Conservation (phyloP, 1,284 basidiomycete genomes). For the Apiotrichum gracile region DNA sequence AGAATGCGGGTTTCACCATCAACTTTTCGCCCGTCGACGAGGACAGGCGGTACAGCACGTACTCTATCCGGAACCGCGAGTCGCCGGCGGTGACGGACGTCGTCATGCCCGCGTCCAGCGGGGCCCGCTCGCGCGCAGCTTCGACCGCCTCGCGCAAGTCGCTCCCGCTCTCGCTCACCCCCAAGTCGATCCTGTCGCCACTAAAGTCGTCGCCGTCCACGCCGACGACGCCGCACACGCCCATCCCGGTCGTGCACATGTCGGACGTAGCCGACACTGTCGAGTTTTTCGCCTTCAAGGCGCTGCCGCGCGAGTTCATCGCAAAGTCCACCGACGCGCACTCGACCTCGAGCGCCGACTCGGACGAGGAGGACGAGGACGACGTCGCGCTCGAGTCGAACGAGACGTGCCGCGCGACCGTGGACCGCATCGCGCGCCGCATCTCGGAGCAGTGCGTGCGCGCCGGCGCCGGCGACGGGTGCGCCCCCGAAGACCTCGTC, state of each 20-base stretch:
- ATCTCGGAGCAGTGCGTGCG: slow-evolving; percentile 65
- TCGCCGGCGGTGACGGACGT: not conserved
- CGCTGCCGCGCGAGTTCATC: slow-evolving; percentile 46
- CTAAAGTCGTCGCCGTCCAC: not conserved
- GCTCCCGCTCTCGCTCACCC: not conserved
- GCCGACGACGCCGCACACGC: not conserved
- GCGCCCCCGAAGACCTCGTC: slow-evolving; percentile 50
- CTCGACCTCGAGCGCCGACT: not conserved
- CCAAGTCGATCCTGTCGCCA: not conserved
- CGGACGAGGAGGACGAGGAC: slow-evolving; percentile 26
- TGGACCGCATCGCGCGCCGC: slow-evolving; percentile 64
- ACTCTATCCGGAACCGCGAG: slow-evolving; percentile 65
- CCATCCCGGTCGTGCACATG: slow-evolving; percentile 13
- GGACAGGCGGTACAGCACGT: slow-evolving; percentile 66
- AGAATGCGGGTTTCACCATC: slow-evolving; percentile 79
- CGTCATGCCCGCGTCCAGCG: not conserved
- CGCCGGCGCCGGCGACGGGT: slow-evolving; percentile 47
- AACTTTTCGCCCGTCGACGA: slow-evolving; percentile 65
- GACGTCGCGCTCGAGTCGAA: slow-evolving; percentile 56
- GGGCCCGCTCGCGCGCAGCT: not conserved
- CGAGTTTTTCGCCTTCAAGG: slow-evolving; percentile 50
- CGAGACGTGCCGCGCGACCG: slow-evolving; percentile 67
- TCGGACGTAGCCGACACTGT: slow-evolving; percentile 15
- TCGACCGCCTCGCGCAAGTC: not conserved
- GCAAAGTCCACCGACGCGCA: not conserved